Evolutionary conservation across 2,329 filamentous ascomycete genomes (phyloP), one percentile per base, ranked within the genome.

Genomic region (Dothideomycetes sp.): DNA sequence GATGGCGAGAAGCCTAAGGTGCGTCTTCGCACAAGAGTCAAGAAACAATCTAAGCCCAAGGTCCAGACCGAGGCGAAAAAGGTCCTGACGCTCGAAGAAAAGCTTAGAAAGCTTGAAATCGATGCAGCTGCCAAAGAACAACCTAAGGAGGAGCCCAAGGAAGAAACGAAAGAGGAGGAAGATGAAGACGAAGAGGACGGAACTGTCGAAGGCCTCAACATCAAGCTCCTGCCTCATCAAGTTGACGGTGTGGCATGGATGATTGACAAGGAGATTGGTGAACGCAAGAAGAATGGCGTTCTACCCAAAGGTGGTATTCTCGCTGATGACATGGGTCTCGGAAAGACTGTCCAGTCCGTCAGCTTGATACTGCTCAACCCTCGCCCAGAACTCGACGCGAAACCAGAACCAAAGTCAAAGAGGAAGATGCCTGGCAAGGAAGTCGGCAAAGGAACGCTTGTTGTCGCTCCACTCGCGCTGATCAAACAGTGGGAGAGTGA

Each of bases 401-500:
- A 69, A 44, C 71, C 73, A 30, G 70, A 74, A 12, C 67, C 70
- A 4, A 64, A 65, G 53, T 63, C 64, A 44, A 69, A 80, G 65
- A 81, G 80, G 56, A 84, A 80, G 58, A 69, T 82, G n/a, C 76
- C 78, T 13, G 47, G 51, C 17, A 71, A 76, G 5, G 70, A 73
- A 6, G 67, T 88, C 17, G 78, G 82, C 51, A 88, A 83, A 57
- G 78, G 80, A 8, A 98, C 91, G 0, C 70, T 98, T 9, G 87
- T 98, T 6, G 84, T 98, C 37, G 91, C 91, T 2, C 91, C 91
- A 1, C 67, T 98, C 20, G 89, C 91, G 5, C 70, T 98, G 31
- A 96, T 98, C 64, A 84, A 91, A 52, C 91, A 98, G 61, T 98
- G 91, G 91, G 91, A 98, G 63, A 70, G 80, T 1, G 91, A 98